Conservation (phyloP, 225 moss, liverwort and hornwort genomes). For the Rhytidiadelphus loreus region DNA sequence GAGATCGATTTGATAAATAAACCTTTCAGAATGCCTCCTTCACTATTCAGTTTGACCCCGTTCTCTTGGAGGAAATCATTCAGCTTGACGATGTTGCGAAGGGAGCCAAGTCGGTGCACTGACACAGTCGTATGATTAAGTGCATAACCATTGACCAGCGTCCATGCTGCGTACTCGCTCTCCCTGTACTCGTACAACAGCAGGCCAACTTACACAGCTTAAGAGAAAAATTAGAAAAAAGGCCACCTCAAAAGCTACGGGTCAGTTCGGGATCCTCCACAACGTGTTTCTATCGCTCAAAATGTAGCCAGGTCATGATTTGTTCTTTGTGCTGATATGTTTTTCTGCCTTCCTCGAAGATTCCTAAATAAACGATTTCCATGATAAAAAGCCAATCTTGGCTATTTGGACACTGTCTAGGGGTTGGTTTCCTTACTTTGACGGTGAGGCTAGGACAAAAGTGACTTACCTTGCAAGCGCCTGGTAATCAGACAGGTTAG, state of each 20-base stretch:
- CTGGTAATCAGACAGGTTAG: conserved; percentile 67
- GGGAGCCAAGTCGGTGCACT: conserved; percentile 73
- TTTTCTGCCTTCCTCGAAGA: not conserved
- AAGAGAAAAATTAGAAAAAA: not conserved
- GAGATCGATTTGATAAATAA: not conserved
- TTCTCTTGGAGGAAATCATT: conserved; percentile 73
- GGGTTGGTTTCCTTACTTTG: not conserved
- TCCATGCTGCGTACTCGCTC: conserved; percentile 99
- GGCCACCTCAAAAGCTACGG: not conserved
- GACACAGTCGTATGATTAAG: conserved; percentile 94
- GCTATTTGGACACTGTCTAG: not conserved
- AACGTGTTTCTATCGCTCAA: not conserved
- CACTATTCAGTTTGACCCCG: conserved; percentile 80
- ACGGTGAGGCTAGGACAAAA: not conserved
- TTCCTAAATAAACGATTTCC: not conserved
- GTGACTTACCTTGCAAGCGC: conserved; percentile 60
- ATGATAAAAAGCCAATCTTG: not conserved
- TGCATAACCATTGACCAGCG: conserved; percentile 85
- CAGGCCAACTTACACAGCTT: not conserved
- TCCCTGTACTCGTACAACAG: conserved; percentile 36
- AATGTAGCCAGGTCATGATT: not conserved
- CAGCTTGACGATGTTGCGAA: conserved; percentile 52
- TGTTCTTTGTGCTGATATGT: not conserved
- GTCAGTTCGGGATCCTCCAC: not conserved
- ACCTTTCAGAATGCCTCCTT: conserved; percentile 96